Conservation (phyloP, 2,329 filamentous ascomycete genomes). For the Metarhizium humberi region DNA sequence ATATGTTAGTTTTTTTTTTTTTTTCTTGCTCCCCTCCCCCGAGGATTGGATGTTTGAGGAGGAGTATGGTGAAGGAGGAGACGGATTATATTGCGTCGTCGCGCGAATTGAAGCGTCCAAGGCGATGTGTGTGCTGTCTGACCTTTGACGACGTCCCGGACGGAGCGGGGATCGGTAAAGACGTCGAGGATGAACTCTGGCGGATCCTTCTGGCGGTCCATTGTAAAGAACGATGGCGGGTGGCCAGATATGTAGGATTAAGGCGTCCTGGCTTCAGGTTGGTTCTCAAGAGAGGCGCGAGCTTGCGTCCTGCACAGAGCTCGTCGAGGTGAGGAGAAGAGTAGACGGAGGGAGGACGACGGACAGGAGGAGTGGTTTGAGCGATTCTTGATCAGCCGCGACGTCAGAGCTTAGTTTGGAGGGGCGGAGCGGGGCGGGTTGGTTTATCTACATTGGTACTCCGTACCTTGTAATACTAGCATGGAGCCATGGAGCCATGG, state of each 20-base stretch:
- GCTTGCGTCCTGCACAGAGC: not conserved
- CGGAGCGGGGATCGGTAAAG: slow-evolving; percentile 81
- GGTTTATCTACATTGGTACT: too few relatives aligned
- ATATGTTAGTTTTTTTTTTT: not conserved
- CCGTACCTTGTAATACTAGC: too few relatives aligned
- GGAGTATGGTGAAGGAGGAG: not conserved
- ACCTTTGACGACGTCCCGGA: slow-evolving; percentile 93
- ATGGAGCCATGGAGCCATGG: too few relatives aligned
- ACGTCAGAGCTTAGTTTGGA: not conserved
- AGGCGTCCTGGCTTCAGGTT: not conserved
- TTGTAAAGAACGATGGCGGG: not conserved
- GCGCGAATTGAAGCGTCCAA: not conserved
- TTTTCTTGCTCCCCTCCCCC: not conserved
- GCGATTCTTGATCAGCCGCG: not conserved
- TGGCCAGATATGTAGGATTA: not conserved
- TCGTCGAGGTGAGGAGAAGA: not conserved
- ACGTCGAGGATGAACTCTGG: slow-evolving; percentile 91
- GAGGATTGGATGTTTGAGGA: not conserved
- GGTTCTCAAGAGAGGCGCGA: not conserved
- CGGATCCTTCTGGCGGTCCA: slow-evolving; percentile 45
- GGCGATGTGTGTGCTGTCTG: slow-evolving; percentile 13
- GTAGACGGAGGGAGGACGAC: not conserved
- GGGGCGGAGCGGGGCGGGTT: not conserved
- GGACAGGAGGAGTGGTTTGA: not conserved
- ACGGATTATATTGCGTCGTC: not conserved